Evolutionary conservation across 345 rosid genomes (phyloP), one percentile per base, ranked within the genome.

Genomic region (Aquilaria malaccensis): DNA sequence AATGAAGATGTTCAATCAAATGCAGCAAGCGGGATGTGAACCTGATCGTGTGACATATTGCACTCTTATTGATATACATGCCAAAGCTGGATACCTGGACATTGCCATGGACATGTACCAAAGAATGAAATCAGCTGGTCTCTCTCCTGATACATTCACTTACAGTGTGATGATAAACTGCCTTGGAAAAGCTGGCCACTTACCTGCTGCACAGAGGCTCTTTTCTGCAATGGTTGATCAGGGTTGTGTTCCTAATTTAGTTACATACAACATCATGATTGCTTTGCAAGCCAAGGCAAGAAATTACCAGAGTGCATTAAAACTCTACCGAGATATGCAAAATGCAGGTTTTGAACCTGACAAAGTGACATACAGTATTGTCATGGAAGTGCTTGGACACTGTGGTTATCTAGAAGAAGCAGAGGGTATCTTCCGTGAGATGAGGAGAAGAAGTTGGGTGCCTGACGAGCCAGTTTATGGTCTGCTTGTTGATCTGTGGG

Each of bases 341-440:
- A 76, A 55, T 69, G 93, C 85, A 31, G 98, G 98, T 47, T 87
- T 83, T 70, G 81, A 79, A 73, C 97, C 98, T 30, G 98, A 92
- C 71, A 92, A 89, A 72, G 91, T 92, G 71, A 89, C 89, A 1
- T 92, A 89, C 67, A 89, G 93, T 69, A 89, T 92, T 65, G 85
- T 92, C 52, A 92, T 92, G 95, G 98, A 89, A 80, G 98, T 81
- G 68, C 97, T 92, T 50, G 98, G 98, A 64, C 97, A 89, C 55
- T 85, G 84, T 69, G 98, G 97, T 33, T 74, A 74, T 76, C 93
- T 89, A 37, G 89, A 85, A 65, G 98, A 89, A 77, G 91, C 91
- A 33, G 97, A 92, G 75, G 86, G 79, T 48, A 74, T 92, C 72
- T 92, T 87, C 65, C 51, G 64, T 29, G 91, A 85, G 80, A 92